phyloP scores from a whole-genome alignment of 208 protist genomes.

The Acanthamoeba castellanii region DNA sequence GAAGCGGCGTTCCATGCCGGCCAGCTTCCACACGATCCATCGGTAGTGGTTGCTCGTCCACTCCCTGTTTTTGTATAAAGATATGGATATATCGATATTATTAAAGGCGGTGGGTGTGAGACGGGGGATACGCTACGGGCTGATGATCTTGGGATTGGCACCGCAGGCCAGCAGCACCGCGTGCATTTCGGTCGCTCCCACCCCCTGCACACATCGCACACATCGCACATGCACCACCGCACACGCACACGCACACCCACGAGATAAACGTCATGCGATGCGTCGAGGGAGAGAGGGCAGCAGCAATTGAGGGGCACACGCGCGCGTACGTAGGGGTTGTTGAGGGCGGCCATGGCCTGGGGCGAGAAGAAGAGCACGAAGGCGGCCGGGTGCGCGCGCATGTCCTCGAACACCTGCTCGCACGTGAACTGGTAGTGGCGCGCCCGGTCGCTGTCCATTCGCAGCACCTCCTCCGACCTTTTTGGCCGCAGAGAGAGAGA shows the following conservation, averaged over 20 bases:
- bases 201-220: background rate
- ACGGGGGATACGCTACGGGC: background rate
- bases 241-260: too few relatives aligned
- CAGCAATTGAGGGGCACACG: background rate
- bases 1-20: conserved; percentile 65
- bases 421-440: background rate
- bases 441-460: conserved; percentile 50
- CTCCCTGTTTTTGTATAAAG: conserved; percentile 21
- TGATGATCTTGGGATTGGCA: conserved; percentile 56
- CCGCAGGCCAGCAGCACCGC: conserved; percentile 24
- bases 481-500: background rate
- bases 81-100: too few relatives aligned
- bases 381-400: conserved; percentile 1
- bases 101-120: too few relatives aligned
- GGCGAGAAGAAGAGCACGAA: conserved; percentile 38
- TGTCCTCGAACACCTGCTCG: conserved; percentile 13
- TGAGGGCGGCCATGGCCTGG: conserved; percentile 25
- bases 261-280: background rate
- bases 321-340: background rate
- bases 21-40: conserved; percentile 73
- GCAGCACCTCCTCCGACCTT: conserved; percentile 21
- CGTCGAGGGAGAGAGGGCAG: background rate
- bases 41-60: conserved; percentile 73
- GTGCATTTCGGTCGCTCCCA: conserved; percentile 11
- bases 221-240: background rate